Evolutionary conservation across 1,284 basidiomycete genomes (phyloP).

Genomic region (Ceratobasidium papillatum): DNA sequence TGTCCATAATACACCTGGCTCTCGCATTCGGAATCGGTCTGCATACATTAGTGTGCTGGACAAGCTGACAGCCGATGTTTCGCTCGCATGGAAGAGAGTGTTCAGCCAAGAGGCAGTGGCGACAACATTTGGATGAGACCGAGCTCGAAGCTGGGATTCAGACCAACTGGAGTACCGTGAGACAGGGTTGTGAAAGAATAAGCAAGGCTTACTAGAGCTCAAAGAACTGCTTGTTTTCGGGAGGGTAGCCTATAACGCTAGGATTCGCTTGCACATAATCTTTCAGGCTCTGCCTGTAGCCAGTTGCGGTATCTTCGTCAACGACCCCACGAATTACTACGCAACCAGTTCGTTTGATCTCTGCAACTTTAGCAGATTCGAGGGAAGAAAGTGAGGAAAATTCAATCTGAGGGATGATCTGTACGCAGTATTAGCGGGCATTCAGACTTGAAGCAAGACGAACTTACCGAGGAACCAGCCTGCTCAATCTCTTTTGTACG

Average conservation of each 20-base stretch:
- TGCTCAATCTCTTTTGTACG: conserved; percentile 29
- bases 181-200: neutral
- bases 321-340: conserved; percentile 72
- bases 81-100: conserved; percentile 64
- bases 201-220: conserved; percentile 64
- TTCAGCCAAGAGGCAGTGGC: conserved; percentile 69
- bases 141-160: conserved; percentile 72
- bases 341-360: conserved; percentile 65
- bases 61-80: conserved; percentile 63
- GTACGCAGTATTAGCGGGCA: conserved; percentile 48
- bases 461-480: conserved; percentile 22
- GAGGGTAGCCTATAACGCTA: conserved; percentile 56
- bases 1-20: conserved; percentile 74
- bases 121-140: conserved; percentile 78
- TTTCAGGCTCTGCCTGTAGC: conserved; percentile 65
- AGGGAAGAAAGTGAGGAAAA: conserved; percentile 64
- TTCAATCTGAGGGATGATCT: conserved; percentile 66
- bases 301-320: conserved; percentile 61
- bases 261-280: conserved; percentile 68
- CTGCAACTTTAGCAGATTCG: conserved; percentile 57
- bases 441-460: neutral
- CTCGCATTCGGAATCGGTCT: conserved; percentile 83
- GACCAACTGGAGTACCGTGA: conserved; percentile 63
- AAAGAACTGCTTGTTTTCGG: conserved; percentile 73
- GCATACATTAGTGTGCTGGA: conserved; percentile 77